Base-by-base conservation (phyloP, 2,329 filamentous ascomycete genomes). In the Alternaria tenuissima region DNA sequence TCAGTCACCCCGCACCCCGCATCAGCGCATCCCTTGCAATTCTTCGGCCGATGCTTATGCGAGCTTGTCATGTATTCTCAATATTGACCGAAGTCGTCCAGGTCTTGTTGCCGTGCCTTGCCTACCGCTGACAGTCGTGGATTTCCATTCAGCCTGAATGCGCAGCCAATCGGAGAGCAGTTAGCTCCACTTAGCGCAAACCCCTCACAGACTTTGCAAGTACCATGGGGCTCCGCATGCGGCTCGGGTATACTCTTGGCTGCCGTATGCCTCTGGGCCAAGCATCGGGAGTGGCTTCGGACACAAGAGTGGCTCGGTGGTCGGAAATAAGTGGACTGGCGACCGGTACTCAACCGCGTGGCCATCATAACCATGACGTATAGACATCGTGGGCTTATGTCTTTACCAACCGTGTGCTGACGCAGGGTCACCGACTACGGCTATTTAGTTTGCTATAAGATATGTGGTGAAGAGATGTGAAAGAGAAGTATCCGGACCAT, bases 101-200 rank as follows among this genome's bases (percentile, higher is more conserved):
- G 41, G 24, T 36, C 22, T 39, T 39, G 26, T 6, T 46, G 24
- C 34, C n/a, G 36, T 52, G 20, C 36, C 22, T 44, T 47, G 5
- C n/a, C 48, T 46, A 26, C 46, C 39, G 42, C 47, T 57, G 14
- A 38, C 48, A 26, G 48, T 46, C 32, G 24, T 26, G 22, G 30
- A 61, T 46, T 28, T 44, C 14, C 36, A 67, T 69, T 71, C 61
- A 66, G 69, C 62, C 69, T 69, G 53, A 73, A 68, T 62, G n/a
- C 32, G 7, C 7, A 26, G 11, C 67, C 60, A 69, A 69, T 71
- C 28, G 55, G 7, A 44, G 26, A 9, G 4, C 24, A 22, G 2
- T 18, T 6, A 12, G 22, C 8, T 20, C n/a, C 46, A 52, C 28
- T 34, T 67, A 64, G 60, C 55, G 66, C 47, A 20, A 62, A 39